Base-by-base conservation (phyloP, 768 basidiomycete species). In the Suillus cothurnatus region DNA sequence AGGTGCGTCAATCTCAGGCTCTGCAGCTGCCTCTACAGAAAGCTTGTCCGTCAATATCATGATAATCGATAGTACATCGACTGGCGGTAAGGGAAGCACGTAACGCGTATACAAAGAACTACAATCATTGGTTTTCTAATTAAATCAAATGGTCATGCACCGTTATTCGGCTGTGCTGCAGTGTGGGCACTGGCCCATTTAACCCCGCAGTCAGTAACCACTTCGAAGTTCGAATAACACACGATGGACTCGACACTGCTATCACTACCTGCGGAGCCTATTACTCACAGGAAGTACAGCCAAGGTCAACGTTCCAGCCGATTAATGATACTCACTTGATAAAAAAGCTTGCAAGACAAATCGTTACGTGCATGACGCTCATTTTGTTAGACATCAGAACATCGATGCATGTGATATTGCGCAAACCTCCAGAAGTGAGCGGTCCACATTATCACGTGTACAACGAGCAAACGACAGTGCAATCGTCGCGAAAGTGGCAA, bases 31-130 rank as follows among this genome's bases (percentile, higher is more conserved):
- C 36, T 58, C 36, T 26, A 36, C 23, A 39, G 49, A 50, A 50
- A 38, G 7, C 19, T 61, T 61, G 17, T 61, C 53, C 15, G 61
- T 57, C 41, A 31, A 8, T 9, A 61, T 58, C 61, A 61, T 60
- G 12, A 52, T 6, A 12, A 26, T 8, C 36, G 26, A 19, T 3
- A 28, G 23, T 31, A 19, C 41, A 50, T 26, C 11, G 17, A 26
- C 52, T 31, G 38, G 17, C 17, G 7, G 17, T 31, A 31, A 52
- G n/a, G 7, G 34, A 31, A 52, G 7, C 26, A 28, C 15, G 15
- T 2, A 17, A 50, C 15, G 17, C 23, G 26, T 52, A 52, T 50
- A 19, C 26, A 52, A 52, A 28, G 17, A 52, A 52, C 8, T 4
- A 17, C 23, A 23, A 17, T 28, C 21, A 32, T 55, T 19, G 53